A percentile compares a stretch with the other conserved stretches of the same genome.
Conservation (phyloP, 441 rosid genomes). For the Kokia cookei region DNA sequence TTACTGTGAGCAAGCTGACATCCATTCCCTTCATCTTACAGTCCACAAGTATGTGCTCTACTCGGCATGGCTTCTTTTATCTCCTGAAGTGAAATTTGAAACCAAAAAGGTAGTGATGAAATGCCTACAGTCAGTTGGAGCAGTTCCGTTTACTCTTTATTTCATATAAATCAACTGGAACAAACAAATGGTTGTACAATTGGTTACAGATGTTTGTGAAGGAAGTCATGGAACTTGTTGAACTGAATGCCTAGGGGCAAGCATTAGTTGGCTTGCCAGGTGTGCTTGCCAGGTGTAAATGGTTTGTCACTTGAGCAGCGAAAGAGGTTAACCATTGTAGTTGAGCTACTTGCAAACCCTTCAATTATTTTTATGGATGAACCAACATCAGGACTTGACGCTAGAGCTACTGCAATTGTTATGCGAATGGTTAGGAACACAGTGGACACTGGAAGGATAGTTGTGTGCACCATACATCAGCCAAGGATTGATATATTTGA, state of each 20-base stretch:
- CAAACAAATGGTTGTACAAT: neutral
- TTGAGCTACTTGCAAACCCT: no score
- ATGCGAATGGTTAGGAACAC: constrained; percentile 54
- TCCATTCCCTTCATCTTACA: constrained; percentile 58
- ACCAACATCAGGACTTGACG: constrained; percentile 55
- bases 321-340: no score
- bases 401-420: constrained; percentile 55
- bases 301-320: no score
- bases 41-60: constrained; percentile 50
- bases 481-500: constrained; percentile 52
- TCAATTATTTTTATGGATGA: constrained; percentile 62
- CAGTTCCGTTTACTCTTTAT: neutral
- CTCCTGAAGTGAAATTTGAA: constrained; percentile 32
- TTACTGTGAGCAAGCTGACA: constrained; percentile 68
- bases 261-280: constrained; percentile 44
- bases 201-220: constrained; percentile 36
- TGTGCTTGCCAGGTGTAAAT: constrained; percentile 35
- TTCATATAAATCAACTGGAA: neutral
- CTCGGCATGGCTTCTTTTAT: constrained; percentile 61
- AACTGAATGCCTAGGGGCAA: constrained; percentile 34
- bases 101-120: constrained; percentile 33
- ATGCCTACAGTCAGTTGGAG: neutral
- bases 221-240: constrained; percentile 44
- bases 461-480: constrained; percentile 57
- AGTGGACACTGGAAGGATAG: constrained; percentile 44